phyloP scores from a whole-genome alignment of 352 stramenopile species.

The Albugo laibachii region DNA sequence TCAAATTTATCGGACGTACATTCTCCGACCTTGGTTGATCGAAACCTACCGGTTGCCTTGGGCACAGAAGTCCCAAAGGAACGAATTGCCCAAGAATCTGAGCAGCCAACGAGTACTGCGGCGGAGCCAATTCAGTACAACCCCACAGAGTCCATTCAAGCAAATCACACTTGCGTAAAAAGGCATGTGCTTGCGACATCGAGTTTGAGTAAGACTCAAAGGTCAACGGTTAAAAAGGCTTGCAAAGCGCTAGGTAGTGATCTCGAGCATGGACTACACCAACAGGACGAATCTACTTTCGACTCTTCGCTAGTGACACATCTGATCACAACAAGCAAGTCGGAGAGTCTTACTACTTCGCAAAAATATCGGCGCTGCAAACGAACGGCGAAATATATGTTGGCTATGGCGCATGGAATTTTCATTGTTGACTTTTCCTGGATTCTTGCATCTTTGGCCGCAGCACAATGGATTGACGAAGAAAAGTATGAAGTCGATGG shows the following conservation, averaged over 20 bases:
- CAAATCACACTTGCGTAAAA: not conserved
- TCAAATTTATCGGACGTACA: not conserved
- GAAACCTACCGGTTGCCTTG: slow-evolving; percentile 2
- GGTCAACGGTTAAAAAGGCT: slow-evolving; percentile 27
- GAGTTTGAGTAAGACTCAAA: slow-evolving; percentile 28
- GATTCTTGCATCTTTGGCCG: slow-evolving; percentile 38
- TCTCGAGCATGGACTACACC: slow-evolving; percentile 51
- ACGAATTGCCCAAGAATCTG: not conserved
- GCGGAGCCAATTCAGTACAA: not conserved
- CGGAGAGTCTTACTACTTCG: slow-evolving; percentile 1
- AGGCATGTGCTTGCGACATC: slow-evolving; percentile 38
- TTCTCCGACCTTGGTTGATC: not conserved
- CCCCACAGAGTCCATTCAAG: not conserved
- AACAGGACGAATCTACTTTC: slow-evolving; percentile 23
- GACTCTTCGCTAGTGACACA: slow-evolving; percentile 47
- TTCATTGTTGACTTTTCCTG: slow-evolving; percentile 65
- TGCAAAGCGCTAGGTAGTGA: slow-evolving; percentile 41
- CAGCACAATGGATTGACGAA: slow-evolving; percentile 44
- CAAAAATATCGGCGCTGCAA: slow-evolving; percentile 29
- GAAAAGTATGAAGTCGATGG: slow-evolving; percentile 52
- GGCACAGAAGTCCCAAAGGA: not conserved
- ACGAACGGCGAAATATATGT: slow-evolving; percentile 75
- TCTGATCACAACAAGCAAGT: slow-evolving; percentile 32
- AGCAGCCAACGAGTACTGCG: not conserved
- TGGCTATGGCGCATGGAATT: slow-evolving; percentile 40